A percentile compares a stretch with the other conserved stretches of the same genome.
These are phyloP conservation scores for Catharanthus roseus DNA, from an alignment of 257 asterid species.

Conservation along the genomic window DNA sequence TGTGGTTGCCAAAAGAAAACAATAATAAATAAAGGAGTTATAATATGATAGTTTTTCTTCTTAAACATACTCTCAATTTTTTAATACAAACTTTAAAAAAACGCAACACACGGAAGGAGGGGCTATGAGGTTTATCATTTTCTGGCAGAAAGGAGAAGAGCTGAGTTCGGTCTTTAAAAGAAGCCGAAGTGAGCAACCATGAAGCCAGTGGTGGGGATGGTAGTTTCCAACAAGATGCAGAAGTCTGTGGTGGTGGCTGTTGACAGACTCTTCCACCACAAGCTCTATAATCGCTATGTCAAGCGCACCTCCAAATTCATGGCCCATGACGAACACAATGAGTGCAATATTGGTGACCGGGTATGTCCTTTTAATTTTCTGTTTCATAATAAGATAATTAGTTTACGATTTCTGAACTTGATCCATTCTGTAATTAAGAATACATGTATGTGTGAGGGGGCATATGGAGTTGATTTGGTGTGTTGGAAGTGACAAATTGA, in stretches of 20 bases:
- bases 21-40: too few relatives aligned
- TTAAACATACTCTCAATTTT: too few relatives aligned
- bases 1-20: too few relatives aligned
- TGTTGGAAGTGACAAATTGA: not conserved
- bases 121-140: too few relatives aligned
- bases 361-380: slow-evolving; percentile 25
- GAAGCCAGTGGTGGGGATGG: slow-evolving; percentile 84
- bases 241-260: slow-evolving; percentile 93
- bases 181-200: slow-evolving; percentile 18
- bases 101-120: too few relatives aligned
- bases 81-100: too few relatives aligned
- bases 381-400: not conserved
- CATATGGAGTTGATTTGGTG: not conserved
- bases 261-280: slow-evolving; percentile 75
- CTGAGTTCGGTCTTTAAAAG: not conserved
- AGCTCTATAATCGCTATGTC: slow-evolving; percentile 73
- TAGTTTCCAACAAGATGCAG: slow-evolving; percentile 85
- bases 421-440: not conserved
- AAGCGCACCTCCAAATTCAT: slow-evolving; percentile 91
- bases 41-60: too few relatives aligned
- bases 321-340: slow-evolving; percentile 78
- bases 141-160: too few relatives aligned
- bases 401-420: not conserved
- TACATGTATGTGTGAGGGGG: not conserved
- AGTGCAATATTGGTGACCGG: slow-evolving; percentile 75